phyloP scores from a whole-genome alignment of 208 protist genomes.

The Acanthamoeba comandoni region DNA sequence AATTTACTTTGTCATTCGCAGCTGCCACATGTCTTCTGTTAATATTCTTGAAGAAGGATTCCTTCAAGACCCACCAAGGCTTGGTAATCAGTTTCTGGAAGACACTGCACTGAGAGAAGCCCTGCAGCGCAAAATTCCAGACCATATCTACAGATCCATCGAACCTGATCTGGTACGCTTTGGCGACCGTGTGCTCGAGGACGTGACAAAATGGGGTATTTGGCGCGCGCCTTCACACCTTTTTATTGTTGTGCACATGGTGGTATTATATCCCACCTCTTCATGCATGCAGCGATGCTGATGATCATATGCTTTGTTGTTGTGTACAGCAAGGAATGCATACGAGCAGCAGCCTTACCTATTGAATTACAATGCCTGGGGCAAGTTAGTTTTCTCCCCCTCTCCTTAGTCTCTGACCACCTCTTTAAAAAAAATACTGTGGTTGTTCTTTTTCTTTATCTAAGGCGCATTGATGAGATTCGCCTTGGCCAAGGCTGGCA shows the following conservation, averaged over 20 bases:
- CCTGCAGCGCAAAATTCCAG: constrained; percentile 23
- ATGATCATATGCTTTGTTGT: not conserved
- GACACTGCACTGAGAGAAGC: constrained; percentile 49
- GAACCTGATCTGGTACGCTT: constrained; percentile 53
- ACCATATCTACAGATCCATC: not conserved
- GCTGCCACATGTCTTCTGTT: no score
- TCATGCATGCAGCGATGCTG: not conserved
- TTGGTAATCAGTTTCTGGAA: constrained; percentile 70
- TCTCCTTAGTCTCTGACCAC: not conserved
- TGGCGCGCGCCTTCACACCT: not conserved
- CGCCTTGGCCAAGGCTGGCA: constrained; percentile 61
- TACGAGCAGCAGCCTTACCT: constrained; percentile 28
- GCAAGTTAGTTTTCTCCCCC: constrained; percentile 17
- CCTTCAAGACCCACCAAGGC: constrained; percentile 65
- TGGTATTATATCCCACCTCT: not conserved
- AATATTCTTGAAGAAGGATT: constrained; percentile 16
- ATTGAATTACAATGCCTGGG: constrained; percentile 62
- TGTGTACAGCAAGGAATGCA: not conserved
- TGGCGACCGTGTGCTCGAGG: constrained; percentile 36
- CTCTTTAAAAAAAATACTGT: no score
- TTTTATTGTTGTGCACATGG: not conserved
- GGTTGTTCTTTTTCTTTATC: constrained; percentile 4
- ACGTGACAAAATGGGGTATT: constrained; percentile 38
- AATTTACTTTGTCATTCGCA: no score
- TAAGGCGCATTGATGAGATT: constrained; percentile 75